Base-by-base conservation (phyloP, 129 eudicot species). In the Mikania micrantha region DNA sequence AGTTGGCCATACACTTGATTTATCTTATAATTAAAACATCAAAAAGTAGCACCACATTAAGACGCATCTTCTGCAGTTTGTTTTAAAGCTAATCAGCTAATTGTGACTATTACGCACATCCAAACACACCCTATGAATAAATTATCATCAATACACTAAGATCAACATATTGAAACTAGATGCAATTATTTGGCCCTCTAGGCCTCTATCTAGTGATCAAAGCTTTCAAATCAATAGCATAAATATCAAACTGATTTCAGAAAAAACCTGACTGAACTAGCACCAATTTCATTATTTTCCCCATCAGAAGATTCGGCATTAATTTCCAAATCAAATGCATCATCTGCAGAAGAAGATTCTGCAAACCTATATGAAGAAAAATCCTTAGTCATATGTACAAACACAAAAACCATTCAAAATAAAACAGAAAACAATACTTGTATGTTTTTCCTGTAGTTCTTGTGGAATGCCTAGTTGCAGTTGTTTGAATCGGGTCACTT, bases 331-430 rank as follows among this genome's bases (percentile, higher is more conserved):
- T 61, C 75, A 61, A 82, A 72, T 66, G 79, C 68, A 75, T 91
- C 94, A 61, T 85, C 96, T 60, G 79, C 96, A 59, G 96, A 91
- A 48, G 96, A 91, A 72, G 77, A 78, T 83, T 85, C 97, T 64
- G 83, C 82, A 82, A 85, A 85, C 70, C 96, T 91, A 78, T 68
- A 65, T 20, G 42, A 61, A 15, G 41, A 73, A 12, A 20, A 39
- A 28, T 38, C 15, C 52, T 57, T 35, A 40, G 40, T 52, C 39
- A 54, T 31, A 72, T 53, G 13, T 19, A 62, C 52, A 68, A 60
- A 44, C 41, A 57, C 67, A 75, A 36, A 56, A 56, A 39, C 53
- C 53, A 38, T 64, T 48, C 20, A 74, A 41, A 53, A 52, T 19
- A 58, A 57, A 79, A 42, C 59, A 19, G 54, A 68, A 70, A 47